Evolutionary conservation across 345 rosid species (phyloP), one percentile per base, ranked within the genome.

Genomic region (Linum lewisii): DNA sequence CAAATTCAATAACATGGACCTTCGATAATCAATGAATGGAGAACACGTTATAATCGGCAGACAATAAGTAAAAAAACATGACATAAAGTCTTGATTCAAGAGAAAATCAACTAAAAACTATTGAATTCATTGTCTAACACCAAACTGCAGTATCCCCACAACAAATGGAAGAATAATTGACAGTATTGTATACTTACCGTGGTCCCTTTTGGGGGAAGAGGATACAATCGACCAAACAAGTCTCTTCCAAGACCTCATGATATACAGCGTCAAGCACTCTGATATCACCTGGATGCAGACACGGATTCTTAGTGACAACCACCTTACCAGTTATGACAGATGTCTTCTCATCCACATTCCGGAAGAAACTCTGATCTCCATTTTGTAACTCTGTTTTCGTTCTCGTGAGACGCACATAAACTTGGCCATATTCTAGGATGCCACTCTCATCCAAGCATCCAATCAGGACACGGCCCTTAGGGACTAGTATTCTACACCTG

Each of bases 281-380:
- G 54, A 92, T 37, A 65, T 92, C 98, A 61, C 98, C 97, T 0
- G 97, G 98, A 66, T 92, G 97, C 73, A 92, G 95, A 62, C 97
- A 92, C 21, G 98, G 98, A 68, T 88, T 92, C 69, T 83, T 92
- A 15, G 98, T 92, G 68, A 92, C 95, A 15, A 86, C 79, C 58
- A 88, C 86, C 75, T 80, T 83, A 49, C 97, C 95, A 16, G 70
- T 44, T 9, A 92, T 67, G 60, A 82, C 64, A 24, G 89, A 71
- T 55, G 95, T 84, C 65, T 63, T 76, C 59, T 82, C 91, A 63
- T 89, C 91, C 21, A 79, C 76, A 79, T 66, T 84, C 13, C 0
- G 68, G 69, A 82, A 92, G 70, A 67, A 77, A 45, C 73, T 81
- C 63, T 75, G 86, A 37, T 81, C 85, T 21, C 71, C 62, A 44